A percentile compares a stretch with the other conserved stretches of the same genome.
Evolutionary conservation across 2,329 filamentous ascomycete genomes (phyloP).

Genomic region (Aureobasidium leucospermi): DNA sequence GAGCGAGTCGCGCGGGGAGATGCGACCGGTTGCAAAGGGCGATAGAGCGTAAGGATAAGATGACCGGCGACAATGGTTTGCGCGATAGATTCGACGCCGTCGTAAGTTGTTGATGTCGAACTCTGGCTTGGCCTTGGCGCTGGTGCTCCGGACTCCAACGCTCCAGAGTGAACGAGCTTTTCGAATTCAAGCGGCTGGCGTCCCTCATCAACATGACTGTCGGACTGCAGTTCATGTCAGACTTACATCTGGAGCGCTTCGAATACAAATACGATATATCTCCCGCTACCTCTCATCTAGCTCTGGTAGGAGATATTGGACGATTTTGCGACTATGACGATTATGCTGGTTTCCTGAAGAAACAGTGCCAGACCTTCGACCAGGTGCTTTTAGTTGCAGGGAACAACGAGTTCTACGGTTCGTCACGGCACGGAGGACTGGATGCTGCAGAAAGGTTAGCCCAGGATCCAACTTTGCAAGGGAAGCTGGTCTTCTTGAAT

Average conservation of each 20-base stretch:
- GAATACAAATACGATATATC: conserved; percentile 34
- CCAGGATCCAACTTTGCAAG: conserved; percentile 32
- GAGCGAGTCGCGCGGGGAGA: not conserved
- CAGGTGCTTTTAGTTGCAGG: conserved; percentile 45
- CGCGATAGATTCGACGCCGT: not conserved
- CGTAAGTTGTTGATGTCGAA: not conserved
- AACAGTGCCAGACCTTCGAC: conserved; percentile 36
- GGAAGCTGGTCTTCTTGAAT: conserved; percentile 36
- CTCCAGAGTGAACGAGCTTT: no score
- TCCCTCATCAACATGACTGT: not conserved
- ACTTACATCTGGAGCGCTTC: conserved; percentile 44
- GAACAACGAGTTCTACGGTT: conserved; percentile 49
- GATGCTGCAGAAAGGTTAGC: conserved; percentile 31
- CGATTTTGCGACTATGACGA: conserved; percentile 40
- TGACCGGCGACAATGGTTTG: not conserved
- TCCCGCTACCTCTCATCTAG: conserved; percentile 31
- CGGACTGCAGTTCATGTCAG: conserved; percentile 40
- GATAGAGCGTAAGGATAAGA: not conserved
- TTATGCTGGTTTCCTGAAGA: conserved; percentile 39
- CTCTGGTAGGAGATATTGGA: conserved; percentile 47
- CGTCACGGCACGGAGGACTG: conserved; percentile 34
- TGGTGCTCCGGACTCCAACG: no score
- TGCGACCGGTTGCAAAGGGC: not conserved
- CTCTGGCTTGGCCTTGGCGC: not conserved
- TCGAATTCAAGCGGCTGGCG: no score